Evolutionary conservation across 1,284 basidiomycete species (phyloP).

Genomic region (Trametes hirsuta): DNA sequence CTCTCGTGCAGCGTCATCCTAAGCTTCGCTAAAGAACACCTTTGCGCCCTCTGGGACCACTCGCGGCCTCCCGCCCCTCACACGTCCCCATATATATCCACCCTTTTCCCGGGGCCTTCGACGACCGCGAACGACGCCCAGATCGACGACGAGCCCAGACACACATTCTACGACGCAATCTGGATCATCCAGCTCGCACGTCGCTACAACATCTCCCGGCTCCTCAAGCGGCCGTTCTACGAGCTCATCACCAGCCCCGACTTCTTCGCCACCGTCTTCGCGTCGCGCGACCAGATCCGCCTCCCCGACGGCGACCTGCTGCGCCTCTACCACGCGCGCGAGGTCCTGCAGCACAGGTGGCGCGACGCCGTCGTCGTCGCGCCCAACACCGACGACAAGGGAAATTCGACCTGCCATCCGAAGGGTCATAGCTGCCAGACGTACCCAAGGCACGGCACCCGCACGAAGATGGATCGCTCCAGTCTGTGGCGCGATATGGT

Average conservation of each 20-base stretch:
- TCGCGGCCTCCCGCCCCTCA: neutral
- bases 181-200: slow-evolving; percentile 36
- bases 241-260: slow-evolving; percentile 37
- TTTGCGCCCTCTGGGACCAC: neutral
- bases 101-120: neutral
- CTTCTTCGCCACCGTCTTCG: slow-evolving; percentile 27
- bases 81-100: neutral
- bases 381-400: neutral
- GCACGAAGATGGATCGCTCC: too few relatives aligned
- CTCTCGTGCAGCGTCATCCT: neutral
- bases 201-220: slow-evolving; percentile 30
- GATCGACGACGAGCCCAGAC: too few relatives aligned
- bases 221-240: slow-evolving; percentile 43
- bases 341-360: neutral
- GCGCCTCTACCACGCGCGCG: neutral
- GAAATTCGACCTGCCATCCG: neutral
- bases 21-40: neutral
- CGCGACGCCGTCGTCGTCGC: neutral
- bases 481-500: neutral
- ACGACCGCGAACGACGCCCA: too few relatives aligned
- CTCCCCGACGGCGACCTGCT: slow-evolving; percentile 2
- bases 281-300: neutral
- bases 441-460: neutral
- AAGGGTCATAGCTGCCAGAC: neutral
- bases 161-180: slow-evolving; percentile 22